Evolutionary conservation across 495 filamentous ascomycete species (phyloP).

Genomic region (Xylaria venustula): DNA sequence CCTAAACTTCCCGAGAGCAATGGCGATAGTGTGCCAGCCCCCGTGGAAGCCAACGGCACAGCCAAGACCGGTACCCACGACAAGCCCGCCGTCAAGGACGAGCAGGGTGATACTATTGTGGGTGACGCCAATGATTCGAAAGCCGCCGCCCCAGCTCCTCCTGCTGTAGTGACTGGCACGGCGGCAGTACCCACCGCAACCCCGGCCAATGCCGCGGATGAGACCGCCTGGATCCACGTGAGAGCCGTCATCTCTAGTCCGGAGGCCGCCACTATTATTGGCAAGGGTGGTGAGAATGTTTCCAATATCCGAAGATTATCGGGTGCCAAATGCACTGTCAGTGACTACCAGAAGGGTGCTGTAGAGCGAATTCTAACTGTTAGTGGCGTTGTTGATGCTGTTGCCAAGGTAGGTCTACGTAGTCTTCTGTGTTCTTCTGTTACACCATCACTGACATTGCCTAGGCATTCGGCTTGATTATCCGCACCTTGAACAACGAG

Average conservation of each 20-base stretch:
- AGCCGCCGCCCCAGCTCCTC: constrained; percentile 42
- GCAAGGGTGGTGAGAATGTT: constrained; percentile 97
- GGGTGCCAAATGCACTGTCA: constrained; percentile 95
- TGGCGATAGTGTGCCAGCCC: constrained; percentile 28
- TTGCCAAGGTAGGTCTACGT: constrained; percentile 73
- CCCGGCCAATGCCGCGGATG: constrained; percentile 59
- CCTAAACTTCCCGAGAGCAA: constrained; percentile 39
- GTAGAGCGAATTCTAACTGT: constrained; percentile 97
- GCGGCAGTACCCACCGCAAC: constrained; percentile 21
- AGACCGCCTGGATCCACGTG: constrained; percentile 94
- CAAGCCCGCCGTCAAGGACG: constrained; percentile 58
- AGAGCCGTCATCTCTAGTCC: constrained; percentile 93
- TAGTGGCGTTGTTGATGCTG: constrained; percentile 90
- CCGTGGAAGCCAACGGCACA: constrained; percentile 44
- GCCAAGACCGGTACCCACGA: constrained; percentile 44
- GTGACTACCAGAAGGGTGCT: constrained; percentile 93
- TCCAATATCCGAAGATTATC: constrained; percentile 89
- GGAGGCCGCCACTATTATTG: constrained; percentile 96
- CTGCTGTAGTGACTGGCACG: constrained; percentile 31
- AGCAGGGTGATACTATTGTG: constrained; percentile 65
- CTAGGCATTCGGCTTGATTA: constrained; percentile 96
- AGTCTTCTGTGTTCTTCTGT: neutral
- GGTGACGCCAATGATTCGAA: constrained; percentile 62
- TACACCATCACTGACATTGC: constrained; percentile 15
- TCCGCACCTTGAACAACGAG: constrained; percentile 96